Percentiles rank a stretch among this genome's conserved stretches.
These are phyloP conservation scores for Eragrostis curvula DNA, from an alignment of 176 grass and related monocot genomes.

Conservation along the genomic window DNA sequence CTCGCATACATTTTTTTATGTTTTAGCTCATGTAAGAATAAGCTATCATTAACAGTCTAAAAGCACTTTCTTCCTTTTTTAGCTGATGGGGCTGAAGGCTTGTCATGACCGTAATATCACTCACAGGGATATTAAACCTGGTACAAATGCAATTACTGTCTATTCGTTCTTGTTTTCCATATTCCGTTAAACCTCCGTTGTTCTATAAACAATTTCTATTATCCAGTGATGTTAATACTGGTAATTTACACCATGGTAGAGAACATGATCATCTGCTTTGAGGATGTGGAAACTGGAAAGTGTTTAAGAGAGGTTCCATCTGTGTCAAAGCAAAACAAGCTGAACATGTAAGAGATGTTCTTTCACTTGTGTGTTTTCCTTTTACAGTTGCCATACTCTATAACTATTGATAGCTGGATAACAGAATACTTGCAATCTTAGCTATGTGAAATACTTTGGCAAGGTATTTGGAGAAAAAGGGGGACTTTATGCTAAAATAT, in stretches of 20 bases:
- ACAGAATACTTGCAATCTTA: not conserved
- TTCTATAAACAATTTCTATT: conserved; percentile 18
- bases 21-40: conserved; percentile 30
- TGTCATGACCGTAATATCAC: conserved; percentile 93
- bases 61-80: conserved; percentile 27
- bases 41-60: not conserved
- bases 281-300: conserved; percentile 81
- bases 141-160: conserved; percentile 48
- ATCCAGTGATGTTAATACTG: conserved; percentile 43
- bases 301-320: conserved; percentile 81
- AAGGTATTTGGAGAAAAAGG: conserved; percentile 12
- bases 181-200: not conserved
- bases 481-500: not conserved
- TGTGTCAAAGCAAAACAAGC: conserved; percentile 57
- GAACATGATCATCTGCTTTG: conserved; percentile 99
- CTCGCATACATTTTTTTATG: not conserved
- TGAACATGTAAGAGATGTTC: conserved; percentile 73
- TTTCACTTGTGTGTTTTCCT: conserved; percentile 15
- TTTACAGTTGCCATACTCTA: conserved; percentile 24
- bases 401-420: conserved; percentile 2
- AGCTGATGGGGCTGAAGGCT: conserved; percentile 88
- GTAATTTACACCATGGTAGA: conserved; percentile 58
- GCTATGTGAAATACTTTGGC: not conserved
- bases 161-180: conserved; percentile 30
- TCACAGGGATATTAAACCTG: conserved; percentile 99